These are phyloP conservation scores for Hygrophoropsis aurantiaca DNA, from an alignment of 768 basidiomycete species.

Conservation along the genomic window DNA sequence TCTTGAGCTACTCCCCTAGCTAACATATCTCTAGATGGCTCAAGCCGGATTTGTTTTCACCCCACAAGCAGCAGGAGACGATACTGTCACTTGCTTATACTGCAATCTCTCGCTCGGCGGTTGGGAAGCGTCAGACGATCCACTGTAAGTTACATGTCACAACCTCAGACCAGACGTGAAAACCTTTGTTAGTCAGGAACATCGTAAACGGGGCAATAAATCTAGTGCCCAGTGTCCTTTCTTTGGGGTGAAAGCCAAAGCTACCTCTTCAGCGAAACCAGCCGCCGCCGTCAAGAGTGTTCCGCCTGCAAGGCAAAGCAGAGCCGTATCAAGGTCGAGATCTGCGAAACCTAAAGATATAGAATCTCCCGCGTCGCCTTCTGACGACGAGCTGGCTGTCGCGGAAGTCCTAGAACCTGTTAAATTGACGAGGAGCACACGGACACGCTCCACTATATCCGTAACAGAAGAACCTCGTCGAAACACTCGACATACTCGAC, in stretches of 20 bases:
- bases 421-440: constrained; percentile 8
- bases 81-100: constrained; percentile 83
- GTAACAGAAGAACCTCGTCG: constrained; percentile 23
- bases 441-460: constrained; percentile 21
- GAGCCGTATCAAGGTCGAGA: constrained; percentile 26
- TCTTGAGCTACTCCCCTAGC: constrained; percentile 7
- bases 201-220: constrained; percentile 63
- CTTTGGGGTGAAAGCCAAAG: constrained; percentile 35
- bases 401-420: constrained; percentile 12
- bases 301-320: constrained; percentile 5
- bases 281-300: constrained; percentile 10
- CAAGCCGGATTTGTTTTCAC: constrained; percentile 85
- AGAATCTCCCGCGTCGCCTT: constrained; percentile 26
- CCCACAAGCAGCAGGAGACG: constrained; percentile 66
- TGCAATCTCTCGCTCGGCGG: constrained; percentile 78
- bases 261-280: constrained; percentile 37
- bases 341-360: constrained; percentile 31
- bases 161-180: neutral
- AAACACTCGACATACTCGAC: constrained; percentile 18
- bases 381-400: constrained; percentile 22
- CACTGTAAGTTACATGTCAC: constrained; percentile 59
- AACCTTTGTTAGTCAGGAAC: constrained; percentile 58
- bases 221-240: constrained; percentile 43
- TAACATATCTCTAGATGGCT: constrained; percentile 61
- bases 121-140: constrained; percentile 88